Base-by-base conservation (phyloP, 148 eudicot genomes). In the Selenicereus undatus region DNA sequence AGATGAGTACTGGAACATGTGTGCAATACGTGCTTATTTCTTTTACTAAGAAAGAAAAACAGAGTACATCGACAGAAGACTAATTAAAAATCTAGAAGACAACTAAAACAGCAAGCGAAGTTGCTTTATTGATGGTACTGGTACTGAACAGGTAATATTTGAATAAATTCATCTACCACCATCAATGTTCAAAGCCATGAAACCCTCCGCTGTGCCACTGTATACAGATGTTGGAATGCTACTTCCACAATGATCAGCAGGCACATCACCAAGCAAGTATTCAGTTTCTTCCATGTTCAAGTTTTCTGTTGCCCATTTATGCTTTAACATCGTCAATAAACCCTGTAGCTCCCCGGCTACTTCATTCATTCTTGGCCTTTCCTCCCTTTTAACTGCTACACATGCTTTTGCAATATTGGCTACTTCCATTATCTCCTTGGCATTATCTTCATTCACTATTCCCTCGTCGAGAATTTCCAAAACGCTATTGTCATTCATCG, bases 351-450 rank as follows among this genome's bases (percentile, higher is more conserved):
- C 84, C 78, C 62, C 74, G 1, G 66, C 78, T 5, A 83, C 86
- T 73, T 86, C 88, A 51, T 83, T 85, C 91, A 86, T 89, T 4
- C 80, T 69, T n/a, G 89, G 91, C 45, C 91, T 80, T 64, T 87
- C 81, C 4, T 83, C 82, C 5, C 83, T 84, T 21, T 58, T 78
- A 17, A 85, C 64, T 24, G 73, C 60, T 48, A 86, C 36, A 74
- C 91, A 86, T 27, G 42, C 64, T 26, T 82, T 79, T 6, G 87
- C 88, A 13, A 89, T 81, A 80, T 72, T 71, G 17, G 85, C 83
- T 10, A 87, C 81, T 68, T 58, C 76, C 43, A 36, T 73, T 24
- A 73, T 45, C 18, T 73, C 32, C 76, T 73, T 45, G 8, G n/a
- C 20, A 30, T 45, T 73, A 21, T 45, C 56, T 11, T 73, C 56